phyloP scores from a whole-genome alignment of 345 rosid genomes.

The Sisymbrium altissimum region DNA sequence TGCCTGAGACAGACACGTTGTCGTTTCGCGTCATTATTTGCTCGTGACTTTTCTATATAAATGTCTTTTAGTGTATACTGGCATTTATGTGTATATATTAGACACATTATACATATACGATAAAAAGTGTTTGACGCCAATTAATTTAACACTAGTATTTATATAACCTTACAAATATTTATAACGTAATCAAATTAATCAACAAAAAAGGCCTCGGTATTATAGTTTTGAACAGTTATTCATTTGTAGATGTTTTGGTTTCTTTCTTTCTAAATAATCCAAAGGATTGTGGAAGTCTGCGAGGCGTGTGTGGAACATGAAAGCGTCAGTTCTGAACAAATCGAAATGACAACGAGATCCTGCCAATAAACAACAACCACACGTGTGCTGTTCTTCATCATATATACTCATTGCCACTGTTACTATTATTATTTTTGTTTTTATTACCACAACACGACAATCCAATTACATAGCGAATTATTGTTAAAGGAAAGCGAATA shows the following conservation, averaged over 20 bases:
- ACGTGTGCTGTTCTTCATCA: slow-evolving; percentile 33
- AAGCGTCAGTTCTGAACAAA: slow-evolving; percentile 33
- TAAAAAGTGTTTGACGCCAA: background rate
- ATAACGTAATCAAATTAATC: background rate
- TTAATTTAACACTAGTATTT: background rate
- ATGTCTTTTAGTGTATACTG: background rate
- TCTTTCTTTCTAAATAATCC: background rate
- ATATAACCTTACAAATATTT: background rate
- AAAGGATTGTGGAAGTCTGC: slow-evolving; percentile 18
- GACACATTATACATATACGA: background rate
- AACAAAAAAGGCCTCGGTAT: background rate
- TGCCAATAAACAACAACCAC: slow-evolving; percentile 29
- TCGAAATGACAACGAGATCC: slow-evolving; percentile 30
- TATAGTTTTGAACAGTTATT: background rate
- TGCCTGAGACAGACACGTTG: slow-evolving; percentile 19
- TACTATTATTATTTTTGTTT: background rate
- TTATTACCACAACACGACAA: slow-evolving; percentile 2
- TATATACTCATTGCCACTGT: slow-evolving; percentile 1
- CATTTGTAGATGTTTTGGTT: background rate
- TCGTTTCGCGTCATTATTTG: slow-evolving; percentile 13
- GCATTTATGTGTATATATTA: slow-evolving; percentile 4
- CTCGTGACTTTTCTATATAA: background rate
- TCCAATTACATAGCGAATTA: background rate
- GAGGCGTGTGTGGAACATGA: slow-evolving; percentile 32
- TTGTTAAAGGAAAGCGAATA: background rate